A percentile compares a stretch with the other conserved stretches of the same genome.
Evolutionary conservation across 139 green algal genomes (phyloP).

Genomic region (Nannochloris sp.): DNA sequence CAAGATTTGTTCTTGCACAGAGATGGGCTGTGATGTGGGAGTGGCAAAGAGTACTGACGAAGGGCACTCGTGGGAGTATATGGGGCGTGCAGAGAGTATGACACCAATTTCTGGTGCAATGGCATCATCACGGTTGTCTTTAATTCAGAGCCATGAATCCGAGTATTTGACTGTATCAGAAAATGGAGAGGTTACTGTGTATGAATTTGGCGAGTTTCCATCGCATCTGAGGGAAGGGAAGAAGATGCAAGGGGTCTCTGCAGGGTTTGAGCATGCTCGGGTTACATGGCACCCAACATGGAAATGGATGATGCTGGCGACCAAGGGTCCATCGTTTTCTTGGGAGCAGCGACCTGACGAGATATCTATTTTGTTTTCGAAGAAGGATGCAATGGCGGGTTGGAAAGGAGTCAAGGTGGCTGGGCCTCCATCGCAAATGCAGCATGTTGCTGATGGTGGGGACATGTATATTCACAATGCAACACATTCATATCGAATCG

Average conservation of each 20-base stretch:
- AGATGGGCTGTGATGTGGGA: background rate
- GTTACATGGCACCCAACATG: background rate
- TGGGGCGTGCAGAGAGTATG: conserved; percentile 6
- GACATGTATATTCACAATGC: background rate
- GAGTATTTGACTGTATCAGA: conserved; percentile 14
- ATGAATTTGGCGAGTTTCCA: background rate
- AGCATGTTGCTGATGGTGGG: background rate
- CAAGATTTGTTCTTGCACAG: conserved; percentile 5
- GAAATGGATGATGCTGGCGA: conserved; percentile 1
- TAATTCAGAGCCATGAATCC: background rate
- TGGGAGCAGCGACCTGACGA: background rate
- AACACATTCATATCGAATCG: background rate
- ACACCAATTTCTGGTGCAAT: background rate
- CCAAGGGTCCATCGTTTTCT: background rate
- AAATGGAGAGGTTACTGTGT: background rate
- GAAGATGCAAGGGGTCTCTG: background rate
- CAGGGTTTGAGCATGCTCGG: background rate
- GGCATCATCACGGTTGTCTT: conserved; percentile 2
- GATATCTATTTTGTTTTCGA: background rate
- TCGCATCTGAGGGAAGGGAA: background rate
- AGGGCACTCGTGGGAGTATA: conserved; percentile 13
- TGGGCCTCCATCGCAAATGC: background rate
- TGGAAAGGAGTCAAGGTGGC: background rate
- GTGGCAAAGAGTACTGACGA: conserved; percentile 6
- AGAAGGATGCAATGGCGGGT: background rate